Evolutionary conservation across 345 rosid genomes (phyloP).

Genomic region (Populus ilicifolia): DNA sequence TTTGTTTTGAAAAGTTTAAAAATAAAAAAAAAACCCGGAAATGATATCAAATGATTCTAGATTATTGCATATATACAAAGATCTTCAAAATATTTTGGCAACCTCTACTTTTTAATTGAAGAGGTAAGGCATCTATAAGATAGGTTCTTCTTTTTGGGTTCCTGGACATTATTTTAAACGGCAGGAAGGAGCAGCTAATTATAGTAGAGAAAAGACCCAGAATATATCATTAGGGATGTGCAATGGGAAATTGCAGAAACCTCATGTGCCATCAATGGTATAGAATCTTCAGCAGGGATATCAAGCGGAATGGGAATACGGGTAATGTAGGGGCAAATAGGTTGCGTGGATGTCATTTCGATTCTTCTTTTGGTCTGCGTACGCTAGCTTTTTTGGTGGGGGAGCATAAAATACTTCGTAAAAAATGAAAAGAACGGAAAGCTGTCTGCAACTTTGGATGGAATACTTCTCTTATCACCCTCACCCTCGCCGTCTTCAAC

Average conservation of each 20-base stretch:
- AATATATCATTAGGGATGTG: background rate
- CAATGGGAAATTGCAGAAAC: background rate
- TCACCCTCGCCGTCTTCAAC: background rate
- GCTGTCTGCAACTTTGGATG: conserved; percentile 6
- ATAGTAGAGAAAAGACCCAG: background rate
- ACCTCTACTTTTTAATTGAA: background rate
- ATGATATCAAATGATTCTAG: background rate
- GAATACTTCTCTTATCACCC: conserved; percentile 9
- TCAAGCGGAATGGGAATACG: background rate
- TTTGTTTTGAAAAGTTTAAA: no score
- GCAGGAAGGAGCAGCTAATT: background rate
- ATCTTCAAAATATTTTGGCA: background rate
- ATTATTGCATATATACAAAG: no score
- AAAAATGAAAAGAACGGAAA: background rate
- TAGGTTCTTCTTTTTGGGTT: background rate
- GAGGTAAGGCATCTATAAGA: background rate
- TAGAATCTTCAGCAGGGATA: background rate
- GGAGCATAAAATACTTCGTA: conserved; percentile 1
- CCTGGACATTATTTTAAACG: background rate
- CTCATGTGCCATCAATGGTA: background rate
- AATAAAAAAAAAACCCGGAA: no score
- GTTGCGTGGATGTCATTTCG: conserved; percentile 36
- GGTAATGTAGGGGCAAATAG: conserved; percentile 20
- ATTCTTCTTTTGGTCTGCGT: conserved; percentile 56
- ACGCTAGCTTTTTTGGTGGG: conserved; percentile 46